Evolutionary conservation across 345 rosid genomes (phyloP).

Genomic region (Populus pruinosa): DNA sequence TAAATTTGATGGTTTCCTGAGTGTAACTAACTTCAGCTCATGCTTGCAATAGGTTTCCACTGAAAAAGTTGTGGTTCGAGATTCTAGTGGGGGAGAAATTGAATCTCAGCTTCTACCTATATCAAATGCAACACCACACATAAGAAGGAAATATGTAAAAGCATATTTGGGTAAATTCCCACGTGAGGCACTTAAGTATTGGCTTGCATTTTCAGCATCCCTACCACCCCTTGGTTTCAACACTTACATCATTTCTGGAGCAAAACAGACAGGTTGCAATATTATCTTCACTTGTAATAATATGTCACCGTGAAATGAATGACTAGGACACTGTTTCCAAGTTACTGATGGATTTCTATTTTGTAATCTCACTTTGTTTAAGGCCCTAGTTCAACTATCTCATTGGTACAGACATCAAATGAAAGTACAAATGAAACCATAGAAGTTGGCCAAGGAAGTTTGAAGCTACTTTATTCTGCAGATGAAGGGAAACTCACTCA

Average conservation of each 20-base stretch:
- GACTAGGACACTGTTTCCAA: neutral
- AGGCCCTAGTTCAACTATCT: slow-evolving; percentile 47
- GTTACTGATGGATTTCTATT: slow-evolving; percentile 17
- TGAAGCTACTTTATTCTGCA: slow-evolving; percentile 58
- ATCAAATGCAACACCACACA: slow-evolving; percentile 45
- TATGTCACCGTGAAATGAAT: slow-evolving; percentile 10
- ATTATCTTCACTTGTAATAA: slow-evolving; percentile 9
- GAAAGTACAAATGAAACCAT: slow-evolving; percentile 35
- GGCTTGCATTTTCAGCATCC: slow-evolving; percentile 83
- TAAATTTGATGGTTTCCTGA: neutral
- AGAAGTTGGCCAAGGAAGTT: slow-evolving; percentile 79
- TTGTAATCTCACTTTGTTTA: slow-evolving; percentile 13
- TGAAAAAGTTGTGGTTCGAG: slow-evolving; percentile 53
- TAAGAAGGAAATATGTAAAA: slow-evolving; percentile 56
- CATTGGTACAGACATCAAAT: slow-evolving; percentile 44
- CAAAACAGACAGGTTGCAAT: slow-evolving; percentile 58
- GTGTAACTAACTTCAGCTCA: neutral
- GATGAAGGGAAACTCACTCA: slow-evolving; percentile 55
- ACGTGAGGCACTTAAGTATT: slow-evolving; percentile 45
- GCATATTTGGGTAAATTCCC: slow-evolving; percentile 69
- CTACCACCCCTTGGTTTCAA: slow-evolving; percentile 93
- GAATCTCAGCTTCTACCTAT: slow-evolving; percentile 79
- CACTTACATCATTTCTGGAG: slow-evolving; percentile 58
- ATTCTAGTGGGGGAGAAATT: slow-evolving; percentile 63
- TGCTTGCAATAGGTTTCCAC: slow-evolving; percentile 51